phyloP scores from a whole-genome alignment of 192 early-diverging fungal genomes.

The Coemansia sp. region DNA sequence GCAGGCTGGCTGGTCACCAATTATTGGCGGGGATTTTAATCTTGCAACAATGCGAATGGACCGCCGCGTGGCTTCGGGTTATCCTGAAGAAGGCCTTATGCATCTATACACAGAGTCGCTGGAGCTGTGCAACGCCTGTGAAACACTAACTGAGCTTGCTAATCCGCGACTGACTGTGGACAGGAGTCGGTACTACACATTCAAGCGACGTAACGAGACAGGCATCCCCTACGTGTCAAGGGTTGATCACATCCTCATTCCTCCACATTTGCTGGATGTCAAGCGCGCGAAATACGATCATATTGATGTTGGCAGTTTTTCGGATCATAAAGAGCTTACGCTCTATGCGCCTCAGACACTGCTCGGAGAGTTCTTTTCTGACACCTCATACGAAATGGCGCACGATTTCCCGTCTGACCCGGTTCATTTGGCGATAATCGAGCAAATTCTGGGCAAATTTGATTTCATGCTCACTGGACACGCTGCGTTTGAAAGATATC shows the following conservation, averaged over 20 bases:
- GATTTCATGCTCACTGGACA: background rate
- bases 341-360: background rate
- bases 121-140: background rate
- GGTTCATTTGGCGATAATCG: background rate
- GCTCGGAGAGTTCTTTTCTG: constrained; percentile 39
- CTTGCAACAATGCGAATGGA: background rate
- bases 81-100: too few relatives aligned
- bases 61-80: too few relatives aligned
- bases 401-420: background rate
- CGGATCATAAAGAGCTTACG: too few relatives aligned
- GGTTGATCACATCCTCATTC: too few relatives aligned
- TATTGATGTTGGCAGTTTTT: too few relatives aligned
- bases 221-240: too few relatives aligned
- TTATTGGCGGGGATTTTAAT: background rate
- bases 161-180: too few relatives aligned
- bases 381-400: background rate
- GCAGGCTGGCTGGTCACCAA: constrained; percentile 55
- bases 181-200: too few relatives aligned
- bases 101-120: background rate
- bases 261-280: too few relatives aligned
- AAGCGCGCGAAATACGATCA: too few relatives aligned
- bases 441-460: background rate
- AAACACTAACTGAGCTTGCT: background rate
- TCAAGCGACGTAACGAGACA: too few relatives aligned
- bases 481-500: background rate